Evolutionary conservation across 768 basidiomycete genomes (phyloP).

Genomic region (Nevesoporus exiguus): DNA sequence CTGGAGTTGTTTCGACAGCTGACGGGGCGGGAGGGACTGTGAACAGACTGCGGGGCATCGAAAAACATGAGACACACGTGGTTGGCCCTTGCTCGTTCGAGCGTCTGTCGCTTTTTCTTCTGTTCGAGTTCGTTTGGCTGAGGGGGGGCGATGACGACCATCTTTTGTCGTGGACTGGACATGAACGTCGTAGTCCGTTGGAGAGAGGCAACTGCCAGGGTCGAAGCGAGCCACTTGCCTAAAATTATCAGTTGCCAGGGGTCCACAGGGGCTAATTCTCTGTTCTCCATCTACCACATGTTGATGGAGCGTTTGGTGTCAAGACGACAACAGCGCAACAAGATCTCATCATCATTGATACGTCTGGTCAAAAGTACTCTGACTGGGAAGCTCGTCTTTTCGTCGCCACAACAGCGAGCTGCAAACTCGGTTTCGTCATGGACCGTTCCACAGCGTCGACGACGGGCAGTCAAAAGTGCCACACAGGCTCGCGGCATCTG

Average conservation of each 20-base stretch:
- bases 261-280: background rate
- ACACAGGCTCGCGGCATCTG: no score
- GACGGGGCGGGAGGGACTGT: background rate
- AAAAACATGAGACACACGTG: conserved; percentile 42
- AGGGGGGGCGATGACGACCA: conserved; percentile 19
- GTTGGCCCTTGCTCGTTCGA: conserved; percentile 55
- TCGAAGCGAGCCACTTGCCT: background rate
- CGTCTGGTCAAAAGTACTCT: no score
- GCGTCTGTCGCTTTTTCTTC: conserved; percentile 45
- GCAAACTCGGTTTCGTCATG: no score
- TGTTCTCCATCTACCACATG: background rate
- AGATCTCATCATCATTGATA: background rate
- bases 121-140: conserved; percentile 30
- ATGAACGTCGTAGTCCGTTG: background rate
- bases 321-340: background rate
- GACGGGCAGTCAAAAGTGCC: no score
- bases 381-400: no score
- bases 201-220: background rate
- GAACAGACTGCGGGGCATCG: background rate
- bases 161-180: conserved; percentile 17
- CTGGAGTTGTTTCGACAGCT: conserved; percentile 72
- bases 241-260: background rate
- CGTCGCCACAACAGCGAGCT: background rate
- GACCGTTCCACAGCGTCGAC: no score
- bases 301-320: background rate